These are phyloP conservation scores for Gloeostereum incarnatum DNA, from an alignment of 768 basidiomycete species.

Conservation along the genomic window DNA sequence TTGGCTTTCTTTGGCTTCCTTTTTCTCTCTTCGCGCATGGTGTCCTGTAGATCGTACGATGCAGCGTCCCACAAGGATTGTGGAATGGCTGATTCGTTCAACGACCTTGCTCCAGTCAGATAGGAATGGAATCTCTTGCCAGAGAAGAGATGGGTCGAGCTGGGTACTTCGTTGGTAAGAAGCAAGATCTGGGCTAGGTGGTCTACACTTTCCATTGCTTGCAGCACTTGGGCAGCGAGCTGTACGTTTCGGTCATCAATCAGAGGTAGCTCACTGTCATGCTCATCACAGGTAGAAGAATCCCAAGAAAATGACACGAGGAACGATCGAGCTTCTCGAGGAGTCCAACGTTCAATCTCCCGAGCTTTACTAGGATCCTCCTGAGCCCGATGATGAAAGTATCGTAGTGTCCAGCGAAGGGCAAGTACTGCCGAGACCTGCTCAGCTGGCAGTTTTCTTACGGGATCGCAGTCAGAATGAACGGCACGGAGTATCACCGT, in stretches of 20 bases:
- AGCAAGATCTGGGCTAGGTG: constrained; percentile 55
- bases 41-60: constrained; percentile 28
- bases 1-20: too few relatives aligned
- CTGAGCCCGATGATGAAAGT: constrained; percentile 38
- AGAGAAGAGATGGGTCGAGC: constrained; percentile 42
- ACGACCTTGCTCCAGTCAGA: constrained; percentile 24
- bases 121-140: constrained; percentile 49
- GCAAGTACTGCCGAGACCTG: constrained; percentile 43
- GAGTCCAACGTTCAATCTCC: constrained; percentile 63
- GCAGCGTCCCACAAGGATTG: constrained; percentile 37
- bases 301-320: constrained; percentile 38
- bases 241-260: constrained; percentile 57
- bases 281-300: constrained; percentile 9
- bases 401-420: constrained; percentile 52
- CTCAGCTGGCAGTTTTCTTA: constrained; percentile 37
- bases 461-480: constrained; percentile 37
- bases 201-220: constrained; percentile 50
- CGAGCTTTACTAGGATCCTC: constrained; percentile 46
- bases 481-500: constrained; percentile 46
- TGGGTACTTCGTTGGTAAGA: constrained; percentile 36
- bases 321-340: constrained; percentile 48
- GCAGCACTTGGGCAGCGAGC: constrained; percentile 53
- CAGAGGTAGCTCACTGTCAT: constrained; percentile 16
- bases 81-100: constrained; percentile 15
- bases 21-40: constrained; percentile 30